Evolutionary conservation across 495 filamentous ascomycete genomes (phyloP).

Genomic region (Apodospora peruviana): DNA sequence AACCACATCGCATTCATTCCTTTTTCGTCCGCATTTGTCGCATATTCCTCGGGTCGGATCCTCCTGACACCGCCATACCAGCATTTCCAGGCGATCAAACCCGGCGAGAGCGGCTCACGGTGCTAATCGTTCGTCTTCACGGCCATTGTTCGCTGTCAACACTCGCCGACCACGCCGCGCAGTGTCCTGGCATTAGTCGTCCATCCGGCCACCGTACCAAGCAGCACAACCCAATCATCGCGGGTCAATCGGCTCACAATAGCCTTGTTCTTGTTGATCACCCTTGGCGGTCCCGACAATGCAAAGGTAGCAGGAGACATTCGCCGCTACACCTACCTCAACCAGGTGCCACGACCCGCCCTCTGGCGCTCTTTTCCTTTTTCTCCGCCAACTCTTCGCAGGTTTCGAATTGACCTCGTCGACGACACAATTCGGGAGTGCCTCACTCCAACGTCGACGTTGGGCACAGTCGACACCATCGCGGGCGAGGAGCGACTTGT

Average conservation of each 20-base stretch:
- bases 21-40: no score
- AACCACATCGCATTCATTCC: no score
- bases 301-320: constrained; percentile 14
- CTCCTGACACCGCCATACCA: constrained; percentile 18
- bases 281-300: constrained; percentile 15
- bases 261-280: constrained; percentile 10
- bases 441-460: constrained; percentile 20
- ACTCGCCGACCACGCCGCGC: not conserved
- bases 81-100: constrained; percentile 31
- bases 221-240: not conserved
- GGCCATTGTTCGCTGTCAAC: not conserved
- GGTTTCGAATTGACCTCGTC: constrained; percentile 8
- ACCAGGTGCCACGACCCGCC: constrained; percentile 8
- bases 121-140: not conserved
- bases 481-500: constrained; percentile 51
- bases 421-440: constrained; percentile 12
- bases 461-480: constrained; percentile 47
- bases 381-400: not conserved
- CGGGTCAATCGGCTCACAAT: no score
- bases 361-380: constrained; percentile 9
- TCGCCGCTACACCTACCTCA: constrained; percentile 13
- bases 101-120: constrained; percentile 8
- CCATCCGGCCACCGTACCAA: not conserved
- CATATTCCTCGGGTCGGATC: constrained; percentile 15
- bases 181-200: no score